These are phyloP conservation scores for Hypoxylon lienhwacheense DNA, from an alignment of 495 filamentous ascomycete genomes.

Conservation along the genomic window DNA sequence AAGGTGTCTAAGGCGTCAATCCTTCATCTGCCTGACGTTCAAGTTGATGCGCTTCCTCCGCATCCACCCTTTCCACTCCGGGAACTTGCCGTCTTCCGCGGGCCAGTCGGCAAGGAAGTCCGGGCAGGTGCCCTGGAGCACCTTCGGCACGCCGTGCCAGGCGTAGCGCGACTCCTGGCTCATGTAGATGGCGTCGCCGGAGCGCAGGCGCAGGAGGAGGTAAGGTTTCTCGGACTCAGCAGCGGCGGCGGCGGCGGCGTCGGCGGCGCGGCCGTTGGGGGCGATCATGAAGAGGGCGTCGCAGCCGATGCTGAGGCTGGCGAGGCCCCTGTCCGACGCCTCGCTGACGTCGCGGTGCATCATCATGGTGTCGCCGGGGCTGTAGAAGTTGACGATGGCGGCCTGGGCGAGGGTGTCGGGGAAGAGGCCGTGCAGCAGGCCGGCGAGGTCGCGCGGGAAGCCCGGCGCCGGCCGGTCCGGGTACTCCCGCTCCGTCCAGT, in stretches of 20 bases:
- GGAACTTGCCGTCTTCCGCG: conserved; percentile 52
- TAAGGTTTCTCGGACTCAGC: conserved; percentile 43
- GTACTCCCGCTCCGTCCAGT: conserved; percentile 87
- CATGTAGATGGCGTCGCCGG: conserved; percentile 85
- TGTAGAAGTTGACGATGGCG: conserved; percentile 90
- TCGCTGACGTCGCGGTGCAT: conserved; percentile 92
- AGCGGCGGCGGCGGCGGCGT: conserved; percentile 23
- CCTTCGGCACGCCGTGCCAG: conserved; percentile 91
- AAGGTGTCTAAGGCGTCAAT: no score
- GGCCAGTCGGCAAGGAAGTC: conserved; percentile 76
- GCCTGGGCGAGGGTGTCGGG: conserved; percentile 75
- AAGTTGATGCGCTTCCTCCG: conserved; percentile 80
- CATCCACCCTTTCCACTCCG: conserved; percentile 84
- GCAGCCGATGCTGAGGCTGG: conserved; percentile 86
- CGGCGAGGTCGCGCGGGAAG: conserved; percentile 74
- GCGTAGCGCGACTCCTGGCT: conserved; percentile 75
- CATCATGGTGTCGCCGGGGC: conserved; percentile 81
- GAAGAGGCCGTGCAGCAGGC: conserved; percentile 65
- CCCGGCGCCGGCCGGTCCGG: conserved; percentile 63
- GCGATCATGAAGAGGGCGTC: conserved; percentile 78
- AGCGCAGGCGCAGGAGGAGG: conserved; percentile 67
- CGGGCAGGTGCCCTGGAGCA: conserved; percentile 76
- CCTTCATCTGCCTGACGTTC: conserved; percentile 89
- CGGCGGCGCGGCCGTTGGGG: conserved; percentile 42
- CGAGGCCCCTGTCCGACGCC: conserved; percentile 68